Evolutionary conservation across 441 rosid species (phyloP), one percentile per base, ranked within the genome.

Genomic region (Bocquillonia castaneifolia): DNA sequence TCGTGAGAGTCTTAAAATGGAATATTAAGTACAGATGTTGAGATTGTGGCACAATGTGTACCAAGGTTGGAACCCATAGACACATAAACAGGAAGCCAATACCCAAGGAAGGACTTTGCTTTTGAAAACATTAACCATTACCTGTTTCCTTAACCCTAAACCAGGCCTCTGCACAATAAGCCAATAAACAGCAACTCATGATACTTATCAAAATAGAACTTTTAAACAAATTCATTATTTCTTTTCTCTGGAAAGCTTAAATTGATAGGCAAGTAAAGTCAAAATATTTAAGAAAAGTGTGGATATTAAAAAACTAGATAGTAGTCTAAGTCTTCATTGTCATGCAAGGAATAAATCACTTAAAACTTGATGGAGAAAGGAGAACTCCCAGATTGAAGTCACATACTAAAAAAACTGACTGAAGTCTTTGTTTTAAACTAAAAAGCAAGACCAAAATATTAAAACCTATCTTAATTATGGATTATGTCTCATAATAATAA

Each of bases 41-140:
- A 95, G 47, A 92, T 95, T 71, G 99, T 95, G 62, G 97, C 99
- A 79, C 92, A 92, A 67, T 91, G 85, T 47, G 98, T n/a, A n/a
- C n/a, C n/a, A n/a, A n/a, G n/a, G n/a, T n/a, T n/a, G n/a, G n/a
- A n/a, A n/a, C n/a, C n/a, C n/a, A n/a, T n/a, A n/a, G n/a, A n/a
- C n/a, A n/a, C n/a, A n/a, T n/a, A n/a, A n/a, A n/a, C n/a, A n/a
- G n/a, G n/a, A n/a, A n/a, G n/a, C n/a, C n/a, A n/a, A n/a, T n/a
- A n/a, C n/a, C n/a, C n/a, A n/a, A n/a, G n/a, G n/a, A n/a, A n/a
- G n/a, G n/a, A n/a, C n/a, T n/a, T n/a, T n/a, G n/a, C n/a, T n/a
- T n/a, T n/a, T n/a, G n/a, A n/a, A n/a, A n/a, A n/a, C n/a, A n/a
- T n/a, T n/a, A n/a, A n/a, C n/a, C n/a, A n/a, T n/a, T n/a, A n/a